phyloP scores from a whole-genome alignment of 2,329 filamentous ascomycete species.

The Aspergillus fumigatus region DNA sequence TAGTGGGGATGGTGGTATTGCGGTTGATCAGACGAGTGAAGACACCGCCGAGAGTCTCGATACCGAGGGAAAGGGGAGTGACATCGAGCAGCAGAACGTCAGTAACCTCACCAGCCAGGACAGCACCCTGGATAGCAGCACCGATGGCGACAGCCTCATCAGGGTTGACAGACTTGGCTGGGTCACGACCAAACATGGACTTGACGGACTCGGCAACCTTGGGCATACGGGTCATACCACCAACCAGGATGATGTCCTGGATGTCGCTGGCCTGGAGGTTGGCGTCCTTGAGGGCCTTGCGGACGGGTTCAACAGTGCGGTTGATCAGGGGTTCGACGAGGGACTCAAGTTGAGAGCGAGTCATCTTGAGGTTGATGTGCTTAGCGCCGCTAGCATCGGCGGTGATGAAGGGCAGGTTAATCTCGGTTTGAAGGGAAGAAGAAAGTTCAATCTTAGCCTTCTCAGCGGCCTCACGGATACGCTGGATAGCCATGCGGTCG shows the following conservation, averaged over 20 bases:
- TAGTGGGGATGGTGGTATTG: slow-evolving; percentile 98
- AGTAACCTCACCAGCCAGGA: slow-evolving; percentile 93
- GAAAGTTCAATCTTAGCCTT: slow-evolving; percentile 99
- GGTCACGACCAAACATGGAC: slow-evolving; percentile 92
- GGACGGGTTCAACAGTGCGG: slow-evolving; percentile 84
- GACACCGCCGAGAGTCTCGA: slow-evolving; percentile 95
- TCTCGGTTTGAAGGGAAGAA: slow-evolving; percentile 90
- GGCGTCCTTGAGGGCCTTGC: slow-evolving; percentile 96
- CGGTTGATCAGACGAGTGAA: slow-evolving; percentile 98
- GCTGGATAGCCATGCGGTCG: slow-evolving; percentile 98
- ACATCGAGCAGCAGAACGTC: slow-evolving; percentile 94
- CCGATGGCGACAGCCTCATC: slow-evolving; percentile 97
- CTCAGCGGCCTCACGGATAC: slow-evolving; percentile 97
- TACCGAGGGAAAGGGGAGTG: slow-evolving; percentile 93
- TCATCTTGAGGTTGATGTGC: slow-evolving; percentile 97
- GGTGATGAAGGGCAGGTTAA: slow-evolving; percentile 98
- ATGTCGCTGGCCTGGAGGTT: slow-evolving; percentile 87
- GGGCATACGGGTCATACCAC: slow-evolving; percentile 99
- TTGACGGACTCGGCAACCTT: slow-evolving; percentile 96
- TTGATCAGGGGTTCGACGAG: slow-evolving; percentile 86
- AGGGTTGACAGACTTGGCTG: slow-evolving; percentile 96
- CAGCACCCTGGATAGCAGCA: slow-evolving; percentile 94
- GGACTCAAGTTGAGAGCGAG: slow-evolving; percentile 84
- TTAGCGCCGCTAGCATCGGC: slow-evolving; percentile 92
- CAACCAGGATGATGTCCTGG: slow-evolving; percentile 95